Evolutionary conservation across 805 yeast genomes (phyloP).

Genomic region (Wickerhamiella musiphila): DNA sequence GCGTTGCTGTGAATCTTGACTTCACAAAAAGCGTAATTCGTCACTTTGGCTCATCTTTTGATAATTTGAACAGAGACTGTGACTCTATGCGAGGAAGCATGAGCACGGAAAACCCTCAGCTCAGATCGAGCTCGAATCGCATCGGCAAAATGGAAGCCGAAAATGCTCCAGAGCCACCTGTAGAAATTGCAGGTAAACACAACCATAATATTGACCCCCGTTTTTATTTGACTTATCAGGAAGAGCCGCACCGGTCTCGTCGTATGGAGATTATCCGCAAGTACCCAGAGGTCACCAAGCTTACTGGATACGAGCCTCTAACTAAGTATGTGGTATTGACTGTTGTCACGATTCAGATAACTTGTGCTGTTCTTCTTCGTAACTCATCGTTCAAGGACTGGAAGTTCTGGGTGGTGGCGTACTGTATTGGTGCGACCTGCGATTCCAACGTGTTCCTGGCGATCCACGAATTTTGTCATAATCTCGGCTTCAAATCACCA

Average conservation of each 20-base stretch:
- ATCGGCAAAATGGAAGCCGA: neutral
- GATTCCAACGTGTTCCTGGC: slow-evolving; percentile 74
- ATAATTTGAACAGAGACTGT: too few relatives aligned
- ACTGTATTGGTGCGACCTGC: slow-evolving; percentile 70
- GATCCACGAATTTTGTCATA: slow-evolving; percentile 77
- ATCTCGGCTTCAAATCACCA: slow-evolving; percentile 66
- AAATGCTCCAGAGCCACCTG: neutral
- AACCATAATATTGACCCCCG: slow-evolving; percentile 8
- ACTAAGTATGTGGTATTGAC: slow-evolving; percentile 58
- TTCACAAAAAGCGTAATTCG: too few relatives aligned
- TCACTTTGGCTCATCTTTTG: too few relatives aligned
- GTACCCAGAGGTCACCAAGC: slow-evolving; percentile 62
- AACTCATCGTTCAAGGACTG: slow-evolving; percentile 34
- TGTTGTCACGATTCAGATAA: slow-evolving; percentile 54
- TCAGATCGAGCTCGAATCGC: neutral
- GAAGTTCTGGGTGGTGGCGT: slow-evolving; percentile 46
- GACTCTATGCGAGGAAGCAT: too few relatives aligned
- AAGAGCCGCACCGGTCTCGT: slow-evolving; percentile 65
- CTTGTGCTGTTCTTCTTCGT: slow-evolving; percentile 43
- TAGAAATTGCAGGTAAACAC: neutral
- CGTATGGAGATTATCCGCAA: slow-evolving; percentile 55
- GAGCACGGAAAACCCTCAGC: too few relatives aligned
- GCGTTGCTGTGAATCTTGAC: too few relatives aligned
- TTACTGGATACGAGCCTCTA: slow-evolving; percentile 72
- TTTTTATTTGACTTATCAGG: slow-evolving; percentile 68